Evolutionary conservation across 108 stramenopile species (phyloP).

Genomic region (Conticribra weissflogii): DNA sequence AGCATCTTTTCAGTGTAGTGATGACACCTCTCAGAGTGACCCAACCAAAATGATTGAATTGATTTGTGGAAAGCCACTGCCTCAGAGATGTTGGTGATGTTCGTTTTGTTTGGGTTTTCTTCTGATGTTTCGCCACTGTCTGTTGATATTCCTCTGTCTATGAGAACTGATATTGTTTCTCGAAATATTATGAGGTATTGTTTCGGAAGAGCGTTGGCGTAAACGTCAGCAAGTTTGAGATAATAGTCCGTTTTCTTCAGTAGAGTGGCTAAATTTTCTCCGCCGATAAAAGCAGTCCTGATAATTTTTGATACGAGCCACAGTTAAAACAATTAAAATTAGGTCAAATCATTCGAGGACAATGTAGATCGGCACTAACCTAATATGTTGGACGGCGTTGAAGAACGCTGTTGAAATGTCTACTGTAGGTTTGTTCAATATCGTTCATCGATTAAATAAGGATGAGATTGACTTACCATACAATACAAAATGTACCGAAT

Average conservation of each 20-base stretch:
- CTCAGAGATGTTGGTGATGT: not conserved
- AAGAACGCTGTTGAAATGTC: not conserved
- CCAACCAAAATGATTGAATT: constrained; percentile 13
- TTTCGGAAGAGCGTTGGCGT: not conserved
- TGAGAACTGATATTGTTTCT: not conserved
- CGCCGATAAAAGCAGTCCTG: not conserved
- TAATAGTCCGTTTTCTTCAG: not conserved
- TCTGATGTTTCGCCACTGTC: not conserved
- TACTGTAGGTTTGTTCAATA: no score
- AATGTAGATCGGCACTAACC: no score
- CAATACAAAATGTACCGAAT: no score
- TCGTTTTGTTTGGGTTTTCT: not conserved
- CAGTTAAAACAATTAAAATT: no score
- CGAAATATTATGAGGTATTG: not conserved
- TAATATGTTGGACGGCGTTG: not conserved
- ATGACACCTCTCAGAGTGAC: constrained; percentile 8
- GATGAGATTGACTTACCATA: no score
- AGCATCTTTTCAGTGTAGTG: not conserved
- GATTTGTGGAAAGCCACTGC: not conserved
- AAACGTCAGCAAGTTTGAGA: not conserved
- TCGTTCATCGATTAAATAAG: no score
- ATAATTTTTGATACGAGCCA: no score
- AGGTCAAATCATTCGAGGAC: no score
- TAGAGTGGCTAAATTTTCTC: not conserved
- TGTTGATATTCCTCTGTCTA: not conserved